Evolutionary conservation across 148 eudicot genomes (phyloP).

Genomic region (Arbutus unedo): DNA sequence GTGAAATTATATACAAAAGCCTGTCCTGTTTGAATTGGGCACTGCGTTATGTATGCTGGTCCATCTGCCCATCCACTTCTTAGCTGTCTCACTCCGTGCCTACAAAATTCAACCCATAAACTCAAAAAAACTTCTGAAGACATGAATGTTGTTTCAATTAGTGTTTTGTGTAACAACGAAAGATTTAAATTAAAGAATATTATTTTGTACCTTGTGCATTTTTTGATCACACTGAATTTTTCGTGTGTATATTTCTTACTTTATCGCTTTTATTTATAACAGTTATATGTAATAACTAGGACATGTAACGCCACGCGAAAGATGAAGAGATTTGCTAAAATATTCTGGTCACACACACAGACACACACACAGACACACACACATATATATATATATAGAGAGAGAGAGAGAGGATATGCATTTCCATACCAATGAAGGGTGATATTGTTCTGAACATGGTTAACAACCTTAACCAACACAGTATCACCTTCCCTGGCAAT

Average conservation of each 20-base stretch:
- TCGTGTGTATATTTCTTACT: no score
- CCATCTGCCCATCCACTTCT: constrained; percentile 69
- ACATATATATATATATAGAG: background rate
- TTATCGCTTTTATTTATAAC: no score
- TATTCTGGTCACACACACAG: no score
- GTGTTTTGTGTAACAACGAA: no score
- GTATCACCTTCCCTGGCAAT: constrained; percentile 52
- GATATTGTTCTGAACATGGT: constrained; percentile 43
- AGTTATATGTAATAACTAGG: no score
- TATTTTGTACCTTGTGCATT: no score
- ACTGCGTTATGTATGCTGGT: constrained; percentile 55
- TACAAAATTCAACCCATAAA: background rate
- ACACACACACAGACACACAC: background rate
- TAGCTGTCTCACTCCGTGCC: constrained; percentile 55
- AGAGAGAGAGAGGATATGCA: background rate
- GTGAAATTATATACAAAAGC: constrained; percentile 54
- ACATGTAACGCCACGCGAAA: no score
- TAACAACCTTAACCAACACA: constrained; percentile 32
- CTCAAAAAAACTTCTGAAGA: background rate
- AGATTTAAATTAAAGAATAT: no score
- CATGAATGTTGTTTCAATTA: no score
- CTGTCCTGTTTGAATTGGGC: constrained; percentile 62
- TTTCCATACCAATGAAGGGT: constrained; percentile 45
- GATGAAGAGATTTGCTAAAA: no score
- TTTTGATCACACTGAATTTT: no score